A percentile compares a stretch with the other conserved stretches of the same genome.
Evolutionary conservation across 352 stramenopile species (phyloP).

Genomic region (Globisporangium apiculatum): DNA sequence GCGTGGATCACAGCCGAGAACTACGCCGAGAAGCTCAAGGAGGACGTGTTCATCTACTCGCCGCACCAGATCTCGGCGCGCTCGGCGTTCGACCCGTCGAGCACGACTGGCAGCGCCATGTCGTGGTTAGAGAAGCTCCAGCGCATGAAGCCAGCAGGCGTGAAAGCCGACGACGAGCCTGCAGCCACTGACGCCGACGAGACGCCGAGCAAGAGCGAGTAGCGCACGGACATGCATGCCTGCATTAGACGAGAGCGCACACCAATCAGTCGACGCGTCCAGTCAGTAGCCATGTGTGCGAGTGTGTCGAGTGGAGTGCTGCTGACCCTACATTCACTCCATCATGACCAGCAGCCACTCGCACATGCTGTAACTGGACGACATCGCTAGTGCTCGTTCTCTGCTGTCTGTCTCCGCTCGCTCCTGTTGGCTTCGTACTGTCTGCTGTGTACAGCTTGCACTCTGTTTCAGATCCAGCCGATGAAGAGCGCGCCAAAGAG

Average conservation of each 20-base stretch:
- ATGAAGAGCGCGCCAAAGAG: slow-evolving; percentile 29
- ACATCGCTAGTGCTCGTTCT: neutral
- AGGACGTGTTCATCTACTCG: slow-evolving; percentile 84
- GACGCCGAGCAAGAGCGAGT: slow-evolving; percentile 12
- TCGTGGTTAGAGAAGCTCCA: slow-evolving; percentile 87
- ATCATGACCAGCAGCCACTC: neutral
- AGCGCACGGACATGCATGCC: neutral
- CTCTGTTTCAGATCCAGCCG: slow-evolving; percentile 19
- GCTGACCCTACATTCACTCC: too few relatives aligned
- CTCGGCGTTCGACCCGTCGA: slow-evolving; percentile 62
- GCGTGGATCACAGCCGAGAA: slow-evolving; percentile 73
- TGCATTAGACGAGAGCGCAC: slow-evolving; percentile 14
- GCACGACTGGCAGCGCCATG: slow-evolving; percentile 56
- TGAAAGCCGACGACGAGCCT: slow-evolving; percentile 24
- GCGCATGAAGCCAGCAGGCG: slow-evolving; percentile 74
- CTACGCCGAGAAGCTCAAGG: slow-evolving; percentile 70
- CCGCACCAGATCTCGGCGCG: slow-evolving; percentile 59
- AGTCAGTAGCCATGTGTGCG: neutral
- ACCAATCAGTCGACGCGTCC: too few relatives aligned
- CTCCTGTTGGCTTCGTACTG: neutral
- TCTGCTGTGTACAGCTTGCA: neutral
- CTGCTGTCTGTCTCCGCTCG: neutral
- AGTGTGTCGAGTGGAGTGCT: neutral
- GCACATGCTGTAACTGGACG: neutral
- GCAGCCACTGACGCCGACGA: slow-evolving; percentile 20